Evolutionary conservation across 352 stramenopile species (phyloP), one percentile per base, ranked within the genome.

Genomic region (Pythium brachiatum): DNA sequence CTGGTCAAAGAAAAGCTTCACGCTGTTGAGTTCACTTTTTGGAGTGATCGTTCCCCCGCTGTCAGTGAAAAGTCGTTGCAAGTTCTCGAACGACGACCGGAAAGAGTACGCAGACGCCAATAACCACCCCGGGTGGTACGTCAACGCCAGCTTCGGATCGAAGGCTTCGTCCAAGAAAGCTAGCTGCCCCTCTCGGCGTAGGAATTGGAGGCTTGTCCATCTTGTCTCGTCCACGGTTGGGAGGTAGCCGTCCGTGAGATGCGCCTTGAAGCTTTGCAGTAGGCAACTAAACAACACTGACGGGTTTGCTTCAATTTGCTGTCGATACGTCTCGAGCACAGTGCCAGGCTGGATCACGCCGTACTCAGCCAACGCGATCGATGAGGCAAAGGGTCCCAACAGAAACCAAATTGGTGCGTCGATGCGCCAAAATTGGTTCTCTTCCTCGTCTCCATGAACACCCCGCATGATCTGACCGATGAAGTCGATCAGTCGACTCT

Each of bases 391-490:
- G 0, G 73, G 75, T 21, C 86, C 86, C 2, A 94, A 69, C 3
- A 76, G 65, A 48, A 87, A 75, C 74, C 78, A 76, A 18, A 92
- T 78, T 0, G 75, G 80, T 1, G 77, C 81, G 43, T 93, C 79
- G 0, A 91, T 73, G 16, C 79, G 64, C 86, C 86, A 94, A 36
- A 94, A 94, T 53, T 93, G 83, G 23, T 82, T 74, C 0, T 51
- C 36, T 7, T 31, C 52, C 8, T 60, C 81, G 66, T 57, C 55
- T 51, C 58, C 81, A 65, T 29, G 51, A 12, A 61, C 69, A 78
- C 83, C 83, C 31, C 78, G 68, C 68, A 92, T 88, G 44, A 92
- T 88, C 0, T 79, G 83, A 44, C 83, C 72, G 12, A 92, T 81
- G 20, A 89, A 88, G 32, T 78, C 64, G 54, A 90, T 87, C 29